phyloP scores from a whole-genome alignment of 192 early-diverging fungal genomes.

The Dissophora ornata region DNA sequence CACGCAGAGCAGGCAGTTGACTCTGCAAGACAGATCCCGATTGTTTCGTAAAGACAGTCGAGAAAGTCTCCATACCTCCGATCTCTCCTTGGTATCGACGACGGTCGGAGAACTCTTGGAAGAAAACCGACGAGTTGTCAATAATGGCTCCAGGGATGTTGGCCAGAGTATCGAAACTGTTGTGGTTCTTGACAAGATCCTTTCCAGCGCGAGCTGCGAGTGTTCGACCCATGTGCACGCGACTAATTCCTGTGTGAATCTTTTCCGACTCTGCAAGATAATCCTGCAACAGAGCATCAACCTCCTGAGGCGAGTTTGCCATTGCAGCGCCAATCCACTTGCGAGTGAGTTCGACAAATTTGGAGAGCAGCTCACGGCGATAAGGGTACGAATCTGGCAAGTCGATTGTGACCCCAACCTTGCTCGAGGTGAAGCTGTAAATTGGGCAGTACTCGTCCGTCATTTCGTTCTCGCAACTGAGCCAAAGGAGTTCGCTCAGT shows the following conservation, averaged over 20 bases:
- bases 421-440: constrained; percentile 73
- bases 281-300: constrained; percentile 73
- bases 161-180: constrained; percentile 35
- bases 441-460: constrained; percentile 81
- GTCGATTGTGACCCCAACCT: constrained; percentile 72
- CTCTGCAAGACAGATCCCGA: constrained; percentile 50
- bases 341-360: constrained; percentile 68
- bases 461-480: constrained; percentile 80
- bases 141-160: constrained; percentile 50
- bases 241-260: constrained; percentile 63
- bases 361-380: constrained; percentile 72
- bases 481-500: constrained; percentile 83
- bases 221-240: constrained; percentile 75
- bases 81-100: constrained; percentile 64
- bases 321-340: constrained; percentile 76
- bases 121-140: constrained; percentile 67
- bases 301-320: constrained; percentile 74
- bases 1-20: constrained; percentile 54
- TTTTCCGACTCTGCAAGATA: constrained; percentile 74
- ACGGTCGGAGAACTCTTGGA: constrained; percentile 62
- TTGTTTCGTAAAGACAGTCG: constrained; percentile 29
- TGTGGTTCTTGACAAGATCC: constrained; percentile 49
- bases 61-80: constrained; percentile 50
- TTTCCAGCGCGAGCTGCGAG: constrained; percentile 66
- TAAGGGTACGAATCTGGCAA: constrained; percentile 79